phyloP scores from a whole-genome alignment of 345 rosid species.

The Euphorbia peplus region DNA sequence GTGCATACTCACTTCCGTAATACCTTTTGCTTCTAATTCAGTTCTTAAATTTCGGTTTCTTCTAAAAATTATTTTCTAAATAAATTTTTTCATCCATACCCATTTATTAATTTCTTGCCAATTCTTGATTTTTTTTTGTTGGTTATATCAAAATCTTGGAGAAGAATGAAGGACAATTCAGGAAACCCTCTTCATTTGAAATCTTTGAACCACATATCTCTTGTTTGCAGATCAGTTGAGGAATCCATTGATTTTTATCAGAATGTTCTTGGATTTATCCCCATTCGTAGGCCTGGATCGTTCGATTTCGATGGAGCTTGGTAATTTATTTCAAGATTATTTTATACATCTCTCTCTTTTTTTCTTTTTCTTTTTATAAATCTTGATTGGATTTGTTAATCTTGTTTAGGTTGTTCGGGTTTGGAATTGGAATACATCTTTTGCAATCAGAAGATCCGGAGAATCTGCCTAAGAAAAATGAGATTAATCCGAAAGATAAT shows the following conservation, averaged over 20 bases:
- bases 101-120: not conserved
- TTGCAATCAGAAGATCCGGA: conserved; percentile 22
- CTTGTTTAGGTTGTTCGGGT: conserved; percentile 35
- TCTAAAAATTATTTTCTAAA: too few species aligned
- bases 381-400: not conserved
- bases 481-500: conserved; percentile 42
- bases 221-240: conserved; percentile 32
- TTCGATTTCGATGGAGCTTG: conserved; percentile 47
- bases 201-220: conserved; percentile 33
- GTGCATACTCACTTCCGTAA: not conserved
- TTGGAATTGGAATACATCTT: conserved; percentile 39
- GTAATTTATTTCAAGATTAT: conserved; percentile 8
- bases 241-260: conserved; percentile 34
- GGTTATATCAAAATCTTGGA: not conserved
- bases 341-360: not conserved
- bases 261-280: conserved; percentile 37
- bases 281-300: conserved; percentile 41
- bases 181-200: conserved; percentile 27
- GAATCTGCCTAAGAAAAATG: conserved; percentile 20
- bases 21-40: not conserved
- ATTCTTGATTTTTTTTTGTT: too few species aligned
- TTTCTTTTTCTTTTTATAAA: too few species aligned
- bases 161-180: conserved; percentile 13
- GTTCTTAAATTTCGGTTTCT: not conserved
- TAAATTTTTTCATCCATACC: not conserved